Conservation (phyloP, 2,329 filamentous ascomycete genomes). For the Aspergillus niger region DNA sequence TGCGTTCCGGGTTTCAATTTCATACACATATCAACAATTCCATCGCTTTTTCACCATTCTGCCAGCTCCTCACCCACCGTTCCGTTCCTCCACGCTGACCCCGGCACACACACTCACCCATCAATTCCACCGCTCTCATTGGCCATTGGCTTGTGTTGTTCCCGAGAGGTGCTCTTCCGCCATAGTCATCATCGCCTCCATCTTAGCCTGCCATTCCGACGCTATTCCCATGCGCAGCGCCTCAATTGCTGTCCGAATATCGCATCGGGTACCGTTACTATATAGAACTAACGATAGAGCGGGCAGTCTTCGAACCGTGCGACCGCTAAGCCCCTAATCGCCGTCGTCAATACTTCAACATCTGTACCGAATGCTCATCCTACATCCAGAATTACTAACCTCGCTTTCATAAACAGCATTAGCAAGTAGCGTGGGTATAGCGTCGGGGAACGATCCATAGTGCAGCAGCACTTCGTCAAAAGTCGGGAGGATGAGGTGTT, state of each 20-base stretch:
- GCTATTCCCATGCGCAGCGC: slow-evolving; percentile 41
- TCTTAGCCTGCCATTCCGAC: slow-evolving; percentile 33
- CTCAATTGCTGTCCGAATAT: slow-evolving; percentile 40
- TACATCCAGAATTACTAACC: slow-evolving; percentile 22
- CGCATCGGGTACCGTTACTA: slow-evolving; percentile 36
- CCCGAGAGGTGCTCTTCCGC: not conserved
- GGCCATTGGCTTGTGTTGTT: not conserved
- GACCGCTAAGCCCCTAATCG: slow-evolving; percentile 43
- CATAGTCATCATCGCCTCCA: slow-evolving; percentile 11
- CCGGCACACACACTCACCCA: not conserved
- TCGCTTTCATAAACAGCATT: slow-evolving; percentile 31
- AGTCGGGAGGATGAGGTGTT: slow-evolving; percentile 26
- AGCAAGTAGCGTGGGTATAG: slow-evolving; percentile 31
- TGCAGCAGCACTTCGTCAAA: slow-evolving; percentile 34
- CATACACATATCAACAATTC: too few species aligned
- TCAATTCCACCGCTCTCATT: slow-evolving; percentile 7
- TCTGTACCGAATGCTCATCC: not conserved
- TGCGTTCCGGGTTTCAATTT: not conserved
- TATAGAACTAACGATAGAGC: slow-evolving; percentile 46
- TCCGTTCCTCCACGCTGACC: not conserved
- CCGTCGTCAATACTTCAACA: not conserved
- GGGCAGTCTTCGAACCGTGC: slow-evolving; percentile 46
- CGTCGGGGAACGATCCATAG: slow-evolving; percentile 31
- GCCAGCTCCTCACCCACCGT: too few species aligned
- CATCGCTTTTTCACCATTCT: too few species aligned